Base-by-base conservation (phyloP, 129 eudicot species). In the Lactuca sativa region DNA sequence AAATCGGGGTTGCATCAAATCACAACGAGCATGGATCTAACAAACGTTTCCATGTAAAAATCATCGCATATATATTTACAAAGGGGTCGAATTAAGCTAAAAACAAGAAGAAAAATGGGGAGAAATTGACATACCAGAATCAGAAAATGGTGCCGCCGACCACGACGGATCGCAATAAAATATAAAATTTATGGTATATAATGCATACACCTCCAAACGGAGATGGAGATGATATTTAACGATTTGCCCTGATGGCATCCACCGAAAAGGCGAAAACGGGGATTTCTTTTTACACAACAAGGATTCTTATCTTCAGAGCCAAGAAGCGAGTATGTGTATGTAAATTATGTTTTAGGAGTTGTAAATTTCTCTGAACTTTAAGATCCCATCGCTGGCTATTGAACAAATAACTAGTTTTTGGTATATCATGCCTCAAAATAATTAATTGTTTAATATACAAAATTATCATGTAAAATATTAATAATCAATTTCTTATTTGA, bases 111-210 rank as follows among this genome's bases (percentile, higher is more conserved):
- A 21, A 57, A 34, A 56, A 4, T 34, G 43, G 64, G 61, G 61
- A 56, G 57, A 74, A 64, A 64, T 40, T 44, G 52, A 14, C 67
- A 34, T 66, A 74, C 73, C 79, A 17, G 78, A 74, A 57, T 57
- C 53, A 66, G 73, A 74, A 57, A 37, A 56, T 15, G 59, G 66
- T 68, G 73, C 63, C 73, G 73, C 73, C 63, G 40, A 68, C 57
- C 11, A 68, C 53, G 63, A 54, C 10, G 37, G 63, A 54, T 68
- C 53, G 63, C 37, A 68, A 54, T 68, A 38, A 68, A 55, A 2
- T 41, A 63, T 10, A 12, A 47, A 47, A 47, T 47, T 47, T 47
- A 47, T 47, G 52, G 52, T 47, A 47, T 47, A 47, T 47, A 12
- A 12, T 47, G 52, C 52, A 47, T 47, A 47, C 52, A 47, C 52